These are phyloP conservation scores for Pseudogymnoascus sp. DNA, from an alignment of 2,329 filamentous ascomycete species.

Conservation along the genomic window DNA sequence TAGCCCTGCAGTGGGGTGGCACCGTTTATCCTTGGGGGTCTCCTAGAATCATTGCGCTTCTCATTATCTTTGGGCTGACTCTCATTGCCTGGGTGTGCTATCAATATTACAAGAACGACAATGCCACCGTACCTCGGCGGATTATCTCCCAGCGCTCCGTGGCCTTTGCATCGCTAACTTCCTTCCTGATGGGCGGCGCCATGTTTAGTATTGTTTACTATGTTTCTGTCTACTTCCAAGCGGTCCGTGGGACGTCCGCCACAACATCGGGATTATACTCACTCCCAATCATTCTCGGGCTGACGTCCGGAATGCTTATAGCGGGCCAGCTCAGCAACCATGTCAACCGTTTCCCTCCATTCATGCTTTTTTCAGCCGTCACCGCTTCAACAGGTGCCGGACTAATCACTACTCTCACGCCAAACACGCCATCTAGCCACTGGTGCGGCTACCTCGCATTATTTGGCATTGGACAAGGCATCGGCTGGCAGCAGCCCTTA, in stretches of 20 bases:
- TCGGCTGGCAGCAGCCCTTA: slow-evolving; percentile 19
- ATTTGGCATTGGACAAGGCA: slow-evolving; percentile 10
- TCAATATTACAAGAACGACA: slow-evolving; percentile 28
- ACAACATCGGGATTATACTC: slow-evolving; percentile 32
- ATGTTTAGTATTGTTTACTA: slow-evolving; percentile 30
- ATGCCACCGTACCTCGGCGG: slow-evolving; percentile 29
- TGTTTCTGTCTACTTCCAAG: slow-evolving; percentile 39
- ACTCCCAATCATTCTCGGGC: slow-evolving; percentile 27
- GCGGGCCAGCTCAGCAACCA: slow-evolving; percentile 26
- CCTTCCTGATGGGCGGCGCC: slow-evolving; percentile 26
- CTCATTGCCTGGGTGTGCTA: slow-evolving; percentile 7
- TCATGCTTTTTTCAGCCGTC: slow-evolving; percentile 29
- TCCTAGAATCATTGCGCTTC: slow-evolving; percentile 27
- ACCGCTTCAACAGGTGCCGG: slow-evolving; percentile 35
- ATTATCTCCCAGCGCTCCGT: slow-evolving; percentile 30
- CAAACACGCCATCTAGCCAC: slow-evolving; percentile 25
- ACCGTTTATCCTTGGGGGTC: slow-evolving; percentile 35
- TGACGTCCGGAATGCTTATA: slow-evolving; percentile 24
- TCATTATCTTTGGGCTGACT: slow-evolving; percentile 22
- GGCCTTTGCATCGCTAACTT: slow-evolving; percentile 23
- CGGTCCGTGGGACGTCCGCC: slow-evolving; percentile 32
- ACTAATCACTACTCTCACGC: slow-evolving; percentile 30
- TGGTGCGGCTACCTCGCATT: slow-evolving; percentile 29
- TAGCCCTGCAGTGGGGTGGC: slow-evolving; percentile 30
- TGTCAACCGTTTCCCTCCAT: slow-evolving; percentile 24